phyloP scores from a whole-genome alignment of 495 filamentous ascomycete genomes.

The Aspergillus campestris region DNA sequence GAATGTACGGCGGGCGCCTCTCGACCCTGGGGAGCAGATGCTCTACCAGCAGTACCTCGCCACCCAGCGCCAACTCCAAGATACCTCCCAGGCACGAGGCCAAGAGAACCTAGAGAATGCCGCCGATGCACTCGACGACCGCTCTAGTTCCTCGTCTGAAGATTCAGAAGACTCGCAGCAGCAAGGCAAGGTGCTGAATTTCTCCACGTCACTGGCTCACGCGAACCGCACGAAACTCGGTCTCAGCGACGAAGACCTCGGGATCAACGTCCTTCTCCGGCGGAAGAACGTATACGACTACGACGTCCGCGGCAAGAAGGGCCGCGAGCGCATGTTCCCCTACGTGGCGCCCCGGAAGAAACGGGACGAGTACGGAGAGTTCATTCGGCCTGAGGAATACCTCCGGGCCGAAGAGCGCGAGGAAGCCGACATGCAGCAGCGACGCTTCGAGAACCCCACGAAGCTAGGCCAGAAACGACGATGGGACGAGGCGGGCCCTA shows the following conservation, averaged over 20 bases:
- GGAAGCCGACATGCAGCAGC: conserved; percentile 57
- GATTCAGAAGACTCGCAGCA: conserved; percentile 75
- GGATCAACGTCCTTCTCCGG: conserved; percentile 84
- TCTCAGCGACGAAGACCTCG: conserved; percentile 75
- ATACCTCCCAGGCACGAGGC: conserved; percentile 59
- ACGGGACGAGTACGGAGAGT: conserved; percentile 84
- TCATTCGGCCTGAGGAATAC: conserved; percentile 89
- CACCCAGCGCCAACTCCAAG: conserved; percentile 69
- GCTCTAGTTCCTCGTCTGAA: conserved; percentile 74
- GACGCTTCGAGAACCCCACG: conserved; percentile 45
- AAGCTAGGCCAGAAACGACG: conserved; percentile 86
- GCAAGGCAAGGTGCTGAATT: conserved; percentile 86
- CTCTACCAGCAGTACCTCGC: conserved; percentile 89
- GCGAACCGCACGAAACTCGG: conserved; percentile 73
- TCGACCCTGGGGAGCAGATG: conserved; percentile 64
- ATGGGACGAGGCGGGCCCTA: conserved; percentile 65
- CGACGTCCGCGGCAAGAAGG: conserved; percentile 87
- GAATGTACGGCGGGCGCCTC: conserved; percentile 49
- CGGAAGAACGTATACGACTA: conserved; percentile 84
- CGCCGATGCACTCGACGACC: conserved; percentile 77
- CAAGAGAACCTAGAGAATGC: conserved; percentile 56
- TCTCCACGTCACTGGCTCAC: conserved; percentile 72
- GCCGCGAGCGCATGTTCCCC: conserved; percentile 87
- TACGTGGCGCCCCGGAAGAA: conserved; percentile 72
- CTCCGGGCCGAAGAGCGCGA: conserved; percentile 89